Percentiles rank a stretch among this genome's conserved stretches.
Evolutionary conservation across 495 filamentous ascomycete genomes (phyloP).

Genomic region (Peziza echinospora): DNA sequence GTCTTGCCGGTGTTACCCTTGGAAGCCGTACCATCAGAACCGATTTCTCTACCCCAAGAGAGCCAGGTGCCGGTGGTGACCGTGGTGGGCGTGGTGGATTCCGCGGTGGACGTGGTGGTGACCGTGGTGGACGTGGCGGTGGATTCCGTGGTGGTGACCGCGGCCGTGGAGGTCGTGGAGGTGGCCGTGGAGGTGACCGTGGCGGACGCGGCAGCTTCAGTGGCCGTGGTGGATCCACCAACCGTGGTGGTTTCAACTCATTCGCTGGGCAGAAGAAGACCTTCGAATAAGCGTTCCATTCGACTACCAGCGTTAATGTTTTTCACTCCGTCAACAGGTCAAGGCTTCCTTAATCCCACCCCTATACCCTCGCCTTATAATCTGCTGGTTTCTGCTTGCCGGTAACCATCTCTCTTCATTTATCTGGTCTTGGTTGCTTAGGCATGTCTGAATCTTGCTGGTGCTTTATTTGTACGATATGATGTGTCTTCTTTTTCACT

Average conservation of each 20-base stretch:
- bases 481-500: no score
- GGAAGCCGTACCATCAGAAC: slow-evolving; percentile 65
- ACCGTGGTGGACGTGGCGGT: slow-evolving; percentile 25
- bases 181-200: slow-evolving; percentile 25
- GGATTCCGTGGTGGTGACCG: slow-evolving; percentile 19
- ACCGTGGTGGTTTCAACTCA: slow-evolving; percentile 55
- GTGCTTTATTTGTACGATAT: no score
- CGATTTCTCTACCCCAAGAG: slow-evolving; percentile 67
- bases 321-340: no score
- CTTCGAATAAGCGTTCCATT: slow-evolving; percentile 34
- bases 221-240: slow-evolving; percentile 28
- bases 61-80: slow-evolving; percentile 32
- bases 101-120: slow-evolving; percentile 32
- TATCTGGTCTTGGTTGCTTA: no score
- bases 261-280: slow-evolving; percentile 85
- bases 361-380: no score
- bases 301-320: no score
- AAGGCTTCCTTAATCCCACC: no score
- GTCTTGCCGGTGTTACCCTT: slow-evolving; percentile 54
- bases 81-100: slow-evolving; percentile 28
- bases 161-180: slow-evolving; percentile 25
- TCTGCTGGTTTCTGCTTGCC: no score
- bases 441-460: no score
- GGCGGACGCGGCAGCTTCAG: slow-evolving; percentile 19
- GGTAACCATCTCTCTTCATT: no score